Percentiles rank a stretch among this genome's conserved stretches.
Evolutionary conservation across 805 yeast genomes (phyloP).

Genomic region (Teunomyces gatunensis): DNA sequence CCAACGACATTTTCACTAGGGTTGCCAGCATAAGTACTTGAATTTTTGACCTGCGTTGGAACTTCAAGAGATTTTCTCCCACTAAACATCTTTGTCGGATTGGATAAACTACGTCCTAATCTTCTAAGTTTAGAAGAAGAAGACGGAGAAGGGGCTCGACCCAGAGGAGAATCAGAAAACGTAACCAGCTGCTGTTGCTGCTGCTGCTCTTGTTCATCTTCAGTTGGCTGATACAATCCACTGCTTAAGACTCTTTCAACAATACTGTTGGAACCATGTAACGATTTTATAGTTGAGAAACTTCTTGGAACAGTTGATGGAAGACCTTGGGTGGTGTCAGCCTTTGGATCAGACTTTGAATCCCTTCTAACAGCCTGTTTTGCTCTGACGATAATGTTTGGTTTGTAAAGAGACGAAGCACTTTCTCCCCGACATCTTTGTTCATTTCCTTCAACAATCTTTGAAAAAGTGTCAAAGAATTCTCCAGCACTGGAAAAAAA

Average conservation of each 20-base stretch:
- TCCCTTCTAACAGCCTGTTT: slow-evolving; percentile 8
- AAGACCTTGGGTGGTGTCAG: not conserved
- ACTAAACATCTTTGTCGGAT: slow-evolving; percentile 17
- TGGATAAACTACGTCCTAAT: slow-evolving; percentile 17
- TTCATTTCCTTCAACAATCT: slow-evolving; percentile 17
- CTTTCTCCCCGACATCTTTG: slow-evolving; percentile 4
- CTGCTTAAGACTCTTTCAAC: slow-evolving; percentile 12
- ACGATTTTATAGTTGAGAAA: slow-evolving; percentile 16
- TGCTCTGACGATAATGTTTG: slow-evolving; percentile 6
- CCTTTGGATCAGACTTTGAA: not conserved
- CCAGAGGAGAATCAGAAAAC: not conserved
- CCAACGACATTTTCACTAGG: not conserved
- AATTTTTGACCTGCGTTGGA: not conserved
- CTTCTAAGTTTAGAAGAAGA: slow-evolving; percentile 13
- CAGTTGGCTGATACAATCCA: too few species aligned
- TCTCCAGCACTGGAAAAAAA: slow-evolving; percentile 53
- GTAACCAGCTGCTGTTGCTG: too few species aligned
- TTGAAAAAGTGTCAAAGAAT: slow-evolving; percentile 40
- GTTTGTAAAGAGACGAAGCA: slow-evolving; percentile 5
- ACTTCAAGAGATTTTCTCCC: slow-evolving; percentile 6
- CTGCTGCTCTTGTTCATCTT: too few species aligned
- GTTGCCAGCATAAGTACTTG: not conserved
- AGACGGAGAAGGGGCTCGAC: not conserved
- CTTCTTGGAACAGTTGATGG: slow-evolving; percentile 4
- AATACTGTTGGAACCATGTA: slow-evolving; percentile 8